Base-by-base conservation (phyloP, 2,329 filamentous ascomycete genomes). In the Monosporascus sp. region DNA sequence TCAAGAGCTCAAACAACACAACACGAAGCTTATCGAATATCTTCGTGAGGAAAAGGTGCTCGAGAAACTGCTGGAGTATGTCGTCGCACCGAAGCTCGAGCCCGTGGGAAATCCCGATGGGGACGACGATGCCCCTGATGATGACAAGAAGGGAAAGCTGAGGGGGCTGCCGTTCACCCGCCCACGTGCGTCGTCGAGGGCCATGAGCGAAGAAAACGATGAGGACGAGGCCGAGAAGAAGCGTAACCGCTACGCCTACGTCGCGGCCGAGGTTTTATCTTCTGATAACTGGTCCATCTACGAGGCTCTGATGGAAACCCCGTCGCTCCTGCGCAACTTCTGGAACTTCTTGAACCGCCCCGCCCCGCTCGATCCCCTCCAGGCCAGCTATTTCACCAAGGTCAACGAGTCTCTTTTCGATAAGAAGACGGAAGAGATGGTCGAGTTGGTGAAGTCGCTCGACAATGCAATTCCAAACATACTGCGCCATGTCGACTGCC, bases 301-400 rank as follows among this genome's bases (percentile, higher is more conserved):
- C 57, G 94, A 97, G 69, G 89, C 92, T 27, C 76, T 99, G 53
- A 87, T 97, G 76, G 88, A 95, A 65, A 93, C 92, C 69, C 85
- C 86, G 51, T 76, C 83, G 45, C 80, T 91, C 56, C 74, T 99
- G 61, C 84, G 84, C 63, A 83, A 87, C 60, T 97, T 99, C 70
- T 99, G 94, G 94, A 78, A 84, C 47, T 99, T 97, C 70, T 73
- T 99, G 62, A 88, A 88, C 67, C 83, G 86, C 51, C 82, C 89
- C n/a, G 82, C 90, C 11, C 90, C 93, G 3, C 81, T 99, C 51
- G 93, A 97, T 68, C 89, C 93, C 38, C 80, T 97, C 6, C 93
- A 97, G 72, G 93, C 94, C 18, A 92, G 92, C 65, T 99, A 99
- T 70, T 99, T 99, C 69, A 97, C 93, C 51, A 99, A 97, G 69